Percentiles rank a stretch among this genome's conserved stretches.
Conservation (phyloP, 2,329 filamentous ascomycete genomes). For the Alternaria burnsii region DNA sequence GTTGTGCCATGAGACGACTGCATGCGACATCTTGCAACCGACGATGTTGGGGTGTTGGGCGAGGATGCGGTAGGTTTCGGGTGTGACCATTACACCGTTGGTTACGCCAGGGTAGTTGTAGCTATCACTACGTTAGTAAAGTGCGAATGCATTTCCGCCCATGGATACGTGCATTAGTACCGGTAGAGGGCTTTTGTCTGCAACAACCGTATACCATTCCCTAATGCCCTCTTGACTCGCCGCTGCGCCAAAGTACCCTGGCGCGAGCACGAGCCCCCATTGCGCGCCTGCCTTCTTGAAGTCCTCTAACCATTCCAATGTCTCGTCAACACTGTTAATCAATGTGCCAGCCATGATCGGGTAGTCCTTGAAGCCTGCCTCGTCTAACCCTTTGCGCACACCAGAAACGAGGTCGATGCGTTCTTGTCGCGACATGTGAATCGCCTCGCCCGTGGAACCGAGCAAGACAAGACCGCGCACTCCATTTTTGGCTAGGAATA, state of each 20-base stretch:
- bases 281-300: constrained; percentile 66
- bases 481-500: constrained; percentile 68
- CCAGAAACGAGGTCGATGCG: constrained; percentile 64
- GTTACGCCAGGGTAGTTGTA: constrained; percentile 74
- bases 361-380: constrained; percentile 65
- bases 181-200: constrained; percentile 66
- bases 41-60: constrained; percentile 72
- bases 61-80: constrained; percentile 66
- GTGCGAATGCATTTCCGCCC: neutral
- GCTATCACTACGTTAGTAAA: constrained; percentile 41
- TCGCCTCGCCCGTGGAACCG: constrained; percentile 70
- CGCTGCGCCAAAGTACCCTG: constrained; percentile 70
- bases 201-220: constrained; percentile 69
- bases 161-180: constrained; percentile 63
- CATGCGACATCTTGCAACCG: constrained; percentile 74
- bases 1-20: constrained; percentile 70
- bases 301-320: constrained; percentile 64
- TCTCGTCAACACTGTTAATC: constrained; percentile 69
- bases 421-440: constrained; percentile 68
- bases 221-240: constrained; percentile 67
- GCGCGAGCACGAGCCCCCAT: constrained; percentile 70
- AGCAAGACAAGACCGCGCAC: constrained; percentile 69
- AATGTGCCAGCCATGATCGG: constrained; percentile 70
- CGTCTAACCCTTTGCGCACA: constrained; percentile 64
- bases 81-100: constrained; percentile 68